A percentile compares a stretch with the other conserved stretches of the same genome.
Conservation (phyloP, 257 asterid species). For the Jaltomata sinuosa region DNA sequence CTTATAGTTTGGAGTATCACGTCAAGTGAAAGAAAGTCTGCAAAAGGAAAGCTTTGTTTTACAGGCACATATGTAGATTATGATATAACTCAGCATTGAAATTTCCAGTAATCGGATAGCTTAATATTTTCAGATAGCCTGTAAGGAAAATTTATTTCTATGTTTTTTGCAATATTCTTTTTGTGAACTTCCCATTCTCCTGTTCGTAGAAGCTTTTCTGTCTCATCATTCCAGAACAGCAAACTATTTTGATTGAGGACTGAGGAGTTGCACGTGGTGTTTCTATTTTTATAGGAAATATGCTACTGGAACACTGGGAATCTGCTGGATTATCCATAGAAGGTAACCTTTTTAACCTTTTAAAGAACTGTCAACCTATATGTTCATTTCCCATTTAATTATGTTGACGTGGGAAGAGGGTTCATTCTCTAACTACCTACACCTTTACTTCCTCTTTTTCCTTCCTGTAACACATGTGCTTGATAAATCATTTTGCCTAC, state of each 20-base stretch:
- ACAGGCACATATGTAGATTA: background rate
- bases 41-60: background rate
- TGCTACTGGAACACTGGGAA: conserved; percentile 76
- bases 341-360: conserved; percentile 35
- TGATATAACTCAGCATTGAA: background rate
- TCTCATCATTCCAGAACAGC: background rate
- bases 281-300: conserved; percentile 40
- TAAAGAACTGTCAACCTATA: background rate
- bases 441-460: background rate
- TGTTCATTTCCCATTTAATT: background rate
- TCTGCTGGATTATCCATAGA: conserved; percentile 58
- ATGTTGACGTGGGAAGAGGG: background rate
- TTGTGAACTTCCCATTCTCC: background rate
- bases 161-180: background rate
- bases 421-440: background rate
- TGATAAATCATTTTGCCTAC: background rate
- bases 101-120: background rate
- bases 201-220: background rate
- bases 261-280: conserved; percentile 1
- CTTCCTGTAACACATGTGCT: background rate
- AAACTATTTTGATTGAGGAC: background rate
- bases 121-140: background rate
- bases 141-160: background rate
- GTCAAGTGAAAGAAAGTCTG: background rate
- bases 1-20: background rate